phyloP scores from a whole-genome alignment of 106 monocot species.

The Posidonia australis region DNA sequence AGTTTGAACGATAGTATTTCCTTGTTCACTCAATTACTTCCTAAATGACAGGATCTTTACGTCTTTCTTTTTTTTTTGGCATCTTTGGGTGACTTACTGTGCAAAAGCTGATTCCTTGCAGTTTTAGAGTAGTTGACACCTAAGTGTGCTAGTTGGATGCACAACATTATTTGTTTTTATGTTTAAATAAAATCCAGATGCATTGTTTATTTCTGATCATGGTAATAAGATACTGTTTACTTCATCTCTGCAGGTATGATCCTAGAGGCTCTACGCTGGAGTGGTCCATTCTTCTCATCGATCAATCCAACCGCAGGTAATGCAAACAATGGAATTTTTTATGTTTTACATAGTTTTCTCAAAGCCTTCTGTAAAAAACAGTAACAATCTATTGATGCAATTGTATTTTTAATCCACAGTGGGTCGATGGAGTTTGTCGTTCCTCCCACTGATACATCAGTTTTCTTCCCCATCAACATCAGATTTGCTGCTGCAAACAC shows the following conservation, averaged over 20 bases:
- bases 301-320: constrained; percentile 88
- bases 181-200: background rate
- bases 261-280: constrained; percentile 72
- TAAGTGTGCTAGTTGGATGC: too few species aligned
- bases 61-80: background rate
- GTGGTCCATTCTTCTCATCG: constrained; percentile 96
- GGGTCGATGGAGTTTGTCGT: constrained; percentile 99
- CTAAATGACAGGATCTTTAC: background rate
- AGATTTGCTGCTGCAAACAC: constrained; percentile 68
- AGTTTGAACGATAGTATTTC: too few species aligned
- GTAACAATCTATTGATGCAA: too few species aligned
- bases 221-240: background rate
- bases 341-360: too few species aligned
- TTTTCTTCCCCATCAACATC: constrained; percentile 83
- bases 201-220: background rate
- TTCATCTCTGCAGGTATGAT: constrained; percentile 53
- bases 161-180: background rate
- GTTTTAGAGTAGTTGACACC: too few species aligned
- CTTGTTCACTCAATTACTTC: too few species aligned
- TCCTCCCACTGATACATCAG: constrained; percentile 67
- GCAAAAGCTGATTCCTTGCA: too few species aligned
- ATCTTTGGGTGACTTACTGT: too few species aligned
- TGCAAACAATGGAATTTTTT: background rate
- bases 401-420: constrained; percentile 20
- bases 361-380: too few species aligned